A percentile compares a stretch with the other conserved stretches of the same genome.
phyloP scores from a whole-genome alignment of 495 filamentous ascomycete genomes.

The Aspergillus biplanus region DNA sequence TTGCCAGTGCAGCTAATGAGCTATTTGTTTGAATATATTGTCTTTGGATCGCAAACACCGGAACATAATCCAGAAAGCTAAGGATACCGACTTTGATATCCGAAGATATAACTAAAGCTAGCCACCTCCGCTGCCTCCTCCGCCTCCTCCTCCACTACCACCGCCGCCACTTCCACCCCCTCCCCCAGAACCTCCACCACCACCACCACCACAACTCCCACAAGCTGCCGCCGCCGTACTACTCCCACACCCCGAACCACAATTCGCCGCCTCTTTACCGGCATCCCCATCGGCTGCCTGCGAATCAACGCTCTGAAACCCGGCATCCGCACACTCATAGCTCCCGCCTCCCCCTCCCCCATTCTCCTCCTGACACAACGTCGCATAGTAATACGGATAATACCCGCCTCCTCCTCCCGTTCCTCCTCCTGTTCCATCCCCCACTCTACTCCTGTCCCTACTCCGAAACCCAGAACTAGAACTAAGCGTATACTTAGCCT shows the following conservation, averaged over 20 bases:
- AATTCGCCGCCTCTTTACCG: background rate
- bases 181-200: background rate
- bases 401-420: background rate
- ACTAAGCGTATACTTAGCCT: too few relatives aligned
- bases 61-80: too few relatives aligned
- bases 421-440: background rate
- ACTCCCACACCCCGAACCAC: slow-evolving; percentile 11
- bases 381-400: slow-evolving; percentile 9
- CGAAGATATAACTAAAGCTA: background rate
- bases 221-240: background rate
- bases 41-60: too few relatives aligned
- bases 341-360: background rate
- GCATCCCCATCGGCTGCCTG: slow-evolving; percentile 8
- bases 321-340: slow-evolving; percentile 14
- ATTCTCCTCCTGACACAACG: background rate
- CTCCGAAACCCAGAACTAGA: background rate
- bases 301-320: background rate
- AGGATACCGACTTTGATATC: too few relatives aligned
- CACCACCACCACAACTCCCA: background rate
- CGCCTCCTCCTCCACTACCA: slow-evolving; percentile 3
- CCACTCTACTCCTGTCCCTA: too few relatives aligned
- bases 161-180: background rate
- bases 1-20: too few relatives aligned
- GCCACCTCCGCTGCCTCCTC: background rate
- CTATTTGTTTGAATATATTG: too few relatives aligned